Percentiles rank a stretch among this genome's conserved stretches.
phyloP scores from a whole-genome alignment of 306 rosid genomes.

The Glycine soja region DNA sequence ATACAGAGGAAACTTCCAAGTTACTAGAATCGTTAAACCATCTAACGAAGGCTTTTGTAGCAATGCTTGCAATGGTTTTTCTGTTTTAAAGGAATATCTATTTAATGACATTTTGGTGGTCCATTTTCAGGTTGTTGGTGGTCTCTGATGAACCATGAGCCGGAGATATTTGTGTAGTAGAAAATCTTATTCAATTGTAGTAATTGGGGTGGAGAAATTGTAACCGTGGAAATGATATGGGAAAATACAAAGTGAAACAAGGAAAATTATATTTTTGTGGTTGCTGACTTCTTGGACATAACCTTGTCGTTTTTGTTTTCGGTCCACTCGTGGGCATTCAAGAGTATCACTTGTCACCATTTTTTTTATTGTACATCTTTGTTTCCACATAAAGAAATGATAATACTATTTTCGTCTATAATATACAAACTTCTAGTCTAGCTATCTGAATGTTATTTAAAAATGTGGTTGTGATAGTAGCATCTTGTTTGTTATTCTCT shows the following conservation, averaged over 20 bases:
- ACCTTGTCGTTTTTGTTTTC: conserved; percentile 23
- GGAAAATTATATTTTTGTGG: conserved; percentile 47
- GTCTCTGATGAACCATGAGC: conserved; percentile 34
- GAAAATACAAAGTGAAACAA: neutral
- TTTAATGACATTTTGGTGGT: conserved; percentile 27
- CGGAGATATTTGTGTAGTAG: conserved; percentile 28
- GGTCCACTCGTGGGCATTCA: conserved; percentile 20
- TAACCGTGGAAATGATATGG: neutral
- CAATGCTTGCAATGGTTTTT: conserved; percentile 26
- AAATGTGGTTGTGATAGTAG: neutral
- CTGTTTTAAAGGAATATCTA: neutral
- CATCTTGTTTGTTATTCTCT: conserved; percentile 1
- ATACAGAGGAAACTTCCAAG: neutral
- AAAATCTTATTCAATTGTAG: conserved; percentile 7
- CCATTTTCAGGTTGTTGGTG: conserved; percentile 48
- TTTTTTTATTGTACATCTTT: conserved; percentile 30
- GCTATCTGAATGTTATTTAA: neutral
- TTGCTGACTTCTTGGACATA: conserved; percentile 38
- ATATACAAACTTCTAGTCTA: neutral
- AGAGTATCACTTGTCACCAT: neutral
- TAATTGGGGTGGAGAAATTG: conserved; percentile 37
- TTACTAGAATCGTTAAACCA: neutral
- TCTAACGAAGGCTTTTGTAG: neutral
- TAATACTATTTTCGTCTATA: neutral
- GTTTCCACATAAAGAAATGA: conserved; percentile 6